Conservation (phyloP, 2,329 filamentous ascomycete species). For the Aspergillus hortae region DNA sequence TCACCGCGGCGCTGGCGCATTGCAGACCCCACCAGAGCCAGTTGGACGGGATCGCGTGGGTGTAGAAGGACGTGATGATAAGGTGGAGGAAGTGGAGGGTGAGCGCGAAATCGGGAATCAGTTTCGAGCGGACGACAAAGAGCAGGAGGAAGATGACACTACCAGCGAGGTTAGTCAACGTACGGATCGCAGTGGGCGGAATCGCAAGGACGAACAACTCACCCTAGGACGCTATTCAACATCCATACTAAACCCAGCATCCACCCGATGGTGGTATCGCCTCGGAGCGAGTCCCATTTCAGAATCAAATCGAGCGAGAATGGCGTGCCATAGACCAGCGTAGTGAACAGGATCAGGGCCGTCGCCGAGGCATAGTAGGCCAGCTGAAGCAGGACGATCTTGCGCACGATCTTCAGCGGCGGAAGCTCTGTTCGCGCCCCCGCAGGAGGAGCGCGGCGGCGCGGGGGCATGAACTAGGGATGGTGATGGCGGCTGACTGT, state of each 20-base stretch:
- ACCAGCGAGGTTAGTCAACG: slow-evolving; percentile 9
- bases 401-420: slow-evolving; percentile 63
- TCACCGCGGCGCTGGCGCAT: slow-evolving; percentile 56
- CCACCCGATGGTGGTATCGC: slow-evolving; percentile 68
- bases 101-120: slow-evolving; percentile 90
- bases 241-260: slow-evolving; percentile 66
- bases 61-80: slow-evolving; percentile 72
- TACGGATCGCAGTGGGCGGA: neutral
- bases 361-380: slow-evolving; percentile 62
- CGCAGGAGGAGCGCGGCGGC: slow-evolving; percentile 60
- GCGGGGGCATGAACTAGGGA: slow-evolving; percentile 36
- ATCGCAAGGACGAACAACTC: slow-evolving; percentile 33
- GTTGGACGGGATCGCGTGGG: slow-evolving; percentile 69
- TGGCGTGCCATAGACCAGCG: slow-evolving; percentile 60
- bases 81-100: slow-evolving; percentile 85
- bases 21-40: slow-evolving; percentile 83
- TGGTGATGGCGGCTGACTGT: neutral
- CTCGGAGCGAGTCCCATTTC: slow-evolving; percentile 61
- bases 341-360: slow-evolving; percentile 64
- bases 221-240: slow-evolving; percentile 63
- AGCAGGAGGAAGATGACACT: slow-evolving; percentile 82
- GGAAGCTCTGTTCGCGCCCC: slow-evolving; percentile 65
- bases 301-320: slow-evolving; percentile 59
- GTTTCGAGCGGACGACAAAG: slow-evolving; percentile 82
- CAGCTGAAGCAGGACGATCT: slow-evolving; percentile 63